Conservation (phyloP, 495 filamentous ascomycete species). For the Hypoxylon subgilvum region DNA sequence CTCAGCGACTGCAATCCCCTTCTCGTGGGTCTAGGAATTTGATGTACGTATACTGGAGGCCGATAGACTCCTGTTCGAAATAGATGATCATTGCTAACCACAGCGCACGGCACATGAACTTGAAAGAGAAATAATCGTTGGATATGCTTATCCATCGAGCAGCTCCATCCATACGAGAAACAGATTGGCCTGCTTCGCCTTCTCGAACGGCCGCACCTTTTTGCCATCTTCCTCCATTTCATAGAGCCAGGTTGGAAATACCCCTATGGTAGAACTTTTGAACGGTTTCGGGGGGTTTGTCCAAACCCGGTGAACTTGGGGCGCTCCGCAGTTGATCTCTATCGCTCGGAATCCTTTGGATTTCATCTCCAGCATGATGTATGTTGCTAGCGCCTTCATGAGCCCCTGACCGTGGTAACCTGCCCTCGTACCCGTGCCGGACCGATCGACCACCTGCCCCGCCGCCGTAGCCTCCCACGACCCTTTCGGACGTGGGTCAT, state of each 20-base stretch:
- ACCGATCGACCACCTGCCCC: constrained; percentile 30
- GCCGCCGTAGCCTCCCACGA: constrained; percentile 28
- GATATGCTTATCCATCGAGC: neutral
- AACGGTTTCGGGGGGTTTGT: constrained; percentile 28
- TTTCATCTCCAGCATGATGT: constrained; percentile 37
- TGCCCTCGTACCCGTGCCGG: constrained; percentile 18
- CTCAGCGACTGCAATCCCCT: too few relatives aligned
- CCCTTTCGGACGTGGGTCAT: constrained; percentile 24
- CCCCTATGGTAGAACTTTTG: constrained; percentile 19
- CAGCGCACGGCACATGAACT: too few relatives aligned
- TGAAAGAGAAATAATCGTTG: too few relatives aligned
- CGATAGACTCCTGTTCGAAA: too few relatives aligned
- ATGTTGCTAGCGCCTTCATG: constrained; percentile 23
- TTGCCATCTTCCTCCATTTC: constrained; percentile 28
- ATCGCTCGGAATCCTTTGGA: constrained; percentile 31
- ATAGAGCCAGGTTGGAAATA: constrained; percentile 28
- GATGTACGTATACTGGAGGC: too few relatives aligned
- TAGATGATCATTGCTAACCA: too few relatives aligned
- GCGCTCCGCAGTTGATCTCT: constrained; percentile 30
- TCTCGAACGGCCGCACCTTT: constrained; percentile 23
- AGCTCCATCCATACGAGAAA: constrained; percentile 28
- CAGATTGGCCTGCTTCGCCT: constrained; percentile 22
- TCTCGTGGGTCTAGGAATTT: too few relatives aligned
- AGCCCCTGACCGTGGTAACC: constrained; percentile 23
- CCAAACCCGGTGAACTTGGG: constrained; percentile 28